These are phyloP conservation scores for Ceratocystis destructans DNA, from an alignment of 2,329 filamentous ascomycete species.

Conservation along the genomic window DNA sequence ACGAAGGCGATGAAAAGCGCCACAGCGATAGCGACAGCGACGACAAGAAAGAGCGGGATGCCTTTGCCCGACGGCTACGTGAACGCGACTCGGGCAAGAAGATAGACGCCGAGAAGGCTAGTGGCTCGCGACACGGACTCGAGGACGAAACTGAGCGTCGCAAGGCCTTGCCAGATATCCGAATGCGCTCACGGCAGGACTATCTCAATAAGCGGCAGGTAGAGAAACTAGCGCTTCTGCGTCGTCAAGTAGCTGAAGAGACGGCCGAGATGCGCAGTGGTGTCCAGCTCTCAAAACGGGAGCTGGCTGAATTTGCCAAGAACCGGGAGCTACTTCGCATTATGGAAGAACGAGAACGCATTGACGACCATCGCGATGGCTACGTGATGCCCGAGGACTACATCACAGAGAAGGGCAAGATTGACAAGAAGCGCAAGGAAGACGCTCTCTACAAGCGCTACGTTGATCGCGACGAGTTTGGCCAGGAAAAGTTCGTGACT, in stretches of 20 bases:
- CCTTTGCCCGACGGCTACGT: slow-evolving; percentile 62
- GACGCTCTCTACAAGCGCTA: slow-evolving; percentile 84
- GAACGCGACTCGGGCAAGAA: slow-evolving; percentile 64
- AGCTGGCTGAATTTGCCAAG: slow-evolving; percentile 77
- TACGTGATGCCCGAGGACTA: slow-evolving; percentile 92
- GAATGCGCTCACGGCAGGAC: slow-evolving; percentile 74
- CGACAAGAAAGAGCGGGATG: slow-evolving; percentile 63
- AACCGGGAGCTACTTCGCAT: slow-evolving; percentile 72
- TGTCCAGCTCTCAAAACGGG: slow-evolving; percentile 56
- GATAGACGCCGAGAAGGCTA: slow-evolving; percentile 32
- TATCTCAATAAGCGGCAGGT: slow-evolving; percentile 88
- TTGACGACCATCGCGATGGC: slow-evolving; percentile 84
- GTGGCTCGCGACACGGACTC: slow-evolving; percentile 33
- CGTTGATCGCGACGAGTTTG: slow-evolving; percentile 73
- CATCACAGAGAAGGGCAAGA: slow-evolving; percentile 83
- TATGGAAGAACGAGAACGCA: slow-evolving; percentile 69
- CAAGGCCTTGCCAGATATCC: slow-evolving; percentile 64
- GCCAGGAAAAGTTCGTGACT: slow-evolving; percentile 77
- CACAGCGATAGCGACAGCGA: neutral
- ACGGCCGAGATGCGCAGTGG: slow-evolving; percentile 66
- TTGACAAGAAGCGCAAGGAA: slow-evolving; percentile 74
- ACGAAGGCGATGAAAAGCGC: slow-evolving; percentile 25
- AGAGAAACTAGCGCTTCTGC: slow-evolving; percentile 70
- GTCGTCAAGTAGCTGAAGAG: slow-evolving; percentile 84
- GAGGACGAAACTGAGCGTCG: slow-evolving; percentile 50